Conservation (phyloP, 768 basidiomycete genomes). For the Mycena capillaripes region DNA sequence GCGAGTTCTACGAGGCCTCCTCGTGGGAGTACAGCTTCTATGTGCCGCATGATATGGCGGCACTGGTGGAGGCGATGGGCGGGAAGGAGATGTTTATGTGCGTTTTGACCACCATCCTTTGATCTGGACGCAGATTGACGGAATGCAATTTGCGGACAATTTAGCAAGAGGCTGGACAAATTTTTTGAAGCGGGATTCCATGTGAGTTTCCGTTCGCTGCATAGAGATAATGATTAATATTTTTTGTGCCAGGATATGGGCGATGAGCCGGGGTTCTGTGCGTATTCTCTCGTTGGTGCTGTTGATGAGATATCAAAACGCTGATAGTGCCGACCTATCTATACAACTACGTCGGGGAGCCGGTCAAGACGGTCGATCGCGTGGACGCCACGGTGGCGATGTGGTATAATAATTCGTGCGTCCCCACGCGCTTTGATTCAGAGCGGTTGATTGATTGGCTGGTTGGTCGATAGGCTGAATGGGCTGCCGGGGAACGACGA, state of each 20-base stretch:
- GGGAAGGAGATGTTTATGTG: constrained; percentile 25
- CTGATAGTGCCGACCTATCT: neutral
- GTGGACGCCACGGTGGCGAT: neutral
- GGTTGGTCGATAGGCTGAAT: neutral
- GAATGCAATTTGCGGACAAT: neutral
- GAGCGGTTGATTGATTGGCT: too few species aligned
- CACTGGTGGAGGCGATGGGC: constrained; percentile 15
- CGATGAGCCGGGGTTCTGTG: neutral
- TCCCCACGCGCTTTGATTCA: too few species aligned
- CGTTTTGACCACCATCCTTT: neutral
- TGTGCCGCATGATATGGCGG: constrained; percentile 34
- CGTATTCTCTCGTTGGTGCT: neutral
- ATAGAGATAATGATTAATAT: too few species aligned
- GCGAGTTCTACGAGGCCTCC: constrained; percentile 36
- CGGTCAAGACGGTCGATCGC: neutral
- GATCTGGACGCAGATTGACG: too few species aligned
- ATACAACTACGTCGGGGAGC: neutral
- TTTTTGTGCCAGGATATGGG: neutral
- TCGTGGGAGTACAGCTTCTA: constrained; percentile 35
- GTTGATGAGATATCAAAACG: neutral
- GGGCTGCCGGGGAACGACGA: neutral
- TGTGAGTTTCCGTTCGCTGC: constrained; percentile 14
- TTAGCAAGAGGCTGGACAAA: constrained; percentile 23
- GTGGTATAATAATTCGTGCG: neutral
- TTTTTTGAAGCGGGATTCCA: constrained; percentile 28